Base-by-base conservation (phyloP, 1,284 basidiomycete genomes). In the Sutorius eximius region DNA sequence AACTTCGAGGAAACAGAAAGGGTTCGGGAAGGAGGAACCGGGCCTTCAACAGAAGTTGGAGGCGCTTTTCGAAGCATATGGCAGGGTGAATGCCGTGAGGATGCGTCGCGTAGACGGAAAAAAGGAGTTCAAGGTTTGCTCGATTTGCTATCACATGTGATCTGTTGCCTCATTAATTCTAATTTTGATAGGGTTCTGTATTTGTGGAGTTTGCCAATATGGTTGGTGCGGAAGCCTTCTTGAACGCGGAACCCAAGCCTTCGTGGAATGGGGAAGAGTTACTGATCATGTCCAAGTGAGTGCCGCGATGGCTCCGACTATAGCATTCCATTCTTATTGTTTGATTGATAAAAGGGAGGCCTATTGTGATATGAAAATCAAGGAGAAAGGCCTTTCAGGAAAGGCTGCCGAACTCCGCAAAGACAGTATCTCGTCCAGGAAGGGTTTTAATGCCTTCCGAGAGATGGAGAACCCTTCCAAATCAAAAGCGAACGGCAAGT, bases 331-430 rank as follows among this genome's bases (percentile, higher is more conserved):
- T 24, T 24, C n/a, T 56, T 18, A 57, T 27, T 3, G 32, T 40
- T 48, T 20, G 29, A 5, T 32, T 8, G 29, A 6, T 16, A 3
- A 27, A 62, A 93, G 91, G 70, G 87, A 89, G 59, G 93, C 80
- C 8, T 99, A 98, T 73, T 93, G 94, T 67, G 85, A 93, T 61
- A 96, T 95, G 93, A 99, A 98, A 77, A 92, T 95, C 75, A 90
- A 93, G 74, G 95, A 98, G 76, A 97, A 98, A 75, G 94, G 94
- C 10, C 77, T 91, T 38, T 86, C 76, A 38, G 88, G 85, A 55
- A 87, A 83, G 69, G 82, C 78, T 29, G 86, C 83, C 24, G 74
- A 75, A 44, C 71, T 78, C 60, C 80, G 81, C 58, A 80, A 80
- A 57, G 81, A 85, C 36, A 71, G 74, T 34, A 77, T 82, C 47